Base-by-base conservation (phyloP, 2,329 filamentous ascomycete genomes). In the Apiospora koreana region DNA sequence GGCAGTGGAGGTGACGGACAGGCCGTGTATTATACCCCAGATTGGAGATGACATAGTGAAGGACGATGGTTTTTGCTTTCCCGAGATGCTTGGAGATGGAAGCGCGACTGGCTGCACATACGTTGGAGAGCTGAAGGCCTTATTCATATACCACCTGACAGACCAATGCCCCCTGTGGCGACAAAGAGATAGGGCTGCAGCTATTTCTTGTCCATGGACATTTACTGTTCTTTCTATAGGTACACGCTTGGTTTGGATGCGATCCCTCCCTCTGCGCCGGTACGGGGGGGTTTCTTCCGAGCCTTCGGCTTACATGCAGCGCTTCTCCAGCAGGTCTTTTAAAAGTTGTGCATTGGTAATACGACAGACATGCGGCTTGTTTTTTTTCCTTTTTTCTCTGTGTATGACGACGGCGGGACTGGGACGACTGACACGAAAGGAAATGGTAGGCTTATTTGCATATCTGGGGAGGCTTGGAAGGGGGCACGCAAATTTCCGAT, bases 61-160 rank as follows among this genome's bases (percentile, higher is more conserved):
- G 28, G 41, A 45, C 46, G 42, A n/a, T 46, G 42, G 42, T 46
- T 67, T 67, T 67, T 67, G 42, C 25, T 67, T 67, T 67, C 45
- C 65, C 35, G 31, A 18, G 65, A 43, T 67, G 41, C 42, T 67
- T 67, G 65, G 65, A 67, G 65, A 67, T 46, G 65, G 65, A 67
- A 35, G 25, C 65, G 42, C 65, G 42, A 45, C 28, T 62, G 65
- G 65, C 65, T 35, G 65, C 41, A 67, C 65, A 67, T 67, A 67
- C 25, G n/a, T 67, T 67, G 65, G 65, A 67, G 65, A 43, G 25
- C 65, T 62, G 31, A 38, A 62, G 18, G 54, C 54, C 28, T 62
- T 12, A 28, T 62, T 38, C 54, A 23, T 62, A 38, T 38, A 62
- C 18, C 54, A 62, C 54, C 54, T 35, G 54, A 18, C 54, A 62